Evolutionary conservation across 345 rosid genomes (phyloP).

Genomic region (Arabidopsis arenosa): DNA sequence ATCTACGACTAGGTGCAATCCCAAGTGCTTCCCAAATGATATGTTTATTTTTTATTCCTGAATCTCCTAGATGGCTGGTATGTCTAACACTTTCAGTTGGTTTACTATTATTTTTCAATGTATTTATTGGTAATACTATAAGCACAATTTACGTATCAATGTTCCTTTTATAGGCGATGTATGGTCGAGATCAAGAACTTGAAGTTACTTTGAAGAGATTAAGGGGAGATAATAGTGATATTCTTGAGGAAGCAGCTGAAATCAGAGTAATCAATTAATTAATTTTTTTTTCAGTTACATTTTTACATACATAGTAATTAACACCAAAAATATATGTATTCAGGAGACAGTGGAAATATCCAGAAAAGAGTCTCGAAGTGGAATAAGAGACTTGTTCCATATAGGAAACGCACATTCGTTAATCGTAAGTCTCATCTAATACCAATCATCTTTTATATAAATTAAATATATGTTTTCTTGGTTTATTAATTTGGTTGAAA

Average conservation of each 20-base stretch:
- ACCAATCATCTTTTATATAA: not conserved
- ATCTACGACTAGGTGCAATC: conserved; percentile 42
- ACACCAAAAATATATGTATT: not conserved
- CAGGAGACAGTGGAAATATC: conserved; percentile 43
- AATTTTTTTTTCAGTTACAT: no score
- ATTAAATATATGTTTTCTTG: not conserved
- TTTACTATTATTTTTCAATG: not conserved
- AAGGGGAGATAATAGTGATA: conserved; percentile 45
- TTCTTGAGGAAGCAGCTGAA: conserved; percentile 38
- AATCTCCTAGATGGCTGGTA: conserved; percentile 70
- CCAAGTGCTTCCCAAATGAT: conserved; percentile 47
- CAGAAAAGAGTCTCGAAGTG: conserved; percentile 35
- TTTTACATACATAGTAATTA: no score
- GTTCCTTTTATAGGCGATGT: conserved; percentile 34
- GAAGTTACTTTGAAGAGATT: conserved; percentile 39
- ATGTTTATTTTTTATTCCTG: conserved; percentile 55
- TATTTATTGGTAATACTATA: not conserved
- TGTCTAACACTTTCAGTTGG: not conserved
- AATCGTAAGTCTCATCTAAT: conserved; percentile 33
- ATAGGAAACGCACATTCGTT: conserved; percentile 38
- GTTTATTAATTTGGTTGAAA: not conserved
- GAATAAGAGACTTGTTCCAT: conserved; percentile 36
- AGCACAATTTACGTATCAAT: conserved; percentile 3
- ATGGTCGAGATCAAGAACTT: conserved; percentile 41
- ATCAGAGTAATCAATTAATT: conserved; percentile 22